phyloP scores from a whole-genome alignment of 2,329 filamentous ascomycete genomes.

The Dothidotthia symphoricarpi region DNA sequence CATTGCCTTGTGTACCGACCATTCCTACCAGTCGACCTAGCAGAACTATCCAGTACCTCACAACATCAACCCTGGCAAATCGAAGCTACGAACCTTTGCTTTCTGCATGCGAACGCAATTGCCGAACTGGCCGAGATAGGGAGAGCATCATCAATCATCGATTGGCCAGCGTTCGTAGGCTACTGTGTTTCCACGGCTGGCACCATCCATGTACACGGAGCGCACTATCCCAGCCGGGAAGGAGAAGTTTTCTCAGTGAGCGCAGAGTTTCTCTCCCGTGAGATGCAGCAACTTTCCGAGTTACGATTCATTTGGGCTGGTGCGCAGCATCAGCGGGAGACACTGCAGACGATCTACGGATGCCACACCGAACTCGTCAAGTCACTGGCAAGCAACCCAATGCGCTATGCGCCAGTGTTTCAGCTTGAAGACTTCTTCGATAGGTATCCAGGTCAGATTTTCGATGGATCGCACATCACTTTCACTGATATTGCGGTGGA shows the following conservation, averaged over 20 bases:
- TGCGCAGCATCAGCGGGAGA: slow-evolving; percentile 76
- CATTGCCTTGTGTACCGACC: slow-evolving; percentile 85
- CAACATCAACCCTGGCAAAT: slow-evolving; percentile 94
- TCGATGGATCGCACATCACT: slow-evolving; percentile 73
- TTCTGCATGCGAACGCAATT: slow-evolving; percentile 82
- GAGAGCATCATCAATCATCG: slow-evolving; percentile 68
- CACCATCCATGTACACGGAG: slow-evolving; percentile 83
- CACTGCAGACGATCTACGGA: slow-evolving; percentile 71
- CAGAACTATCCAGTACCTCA: slow-evolving; percentile 73
- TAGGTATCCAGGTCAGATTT: slow-evolving; percentile 68
- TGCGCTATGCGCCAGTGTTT: slow-evolving; percentile 75
- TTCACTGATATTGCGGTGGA: slow-evolving; percentile 67
- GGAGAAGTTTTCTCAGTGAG: slow-evolving; percentile 63
- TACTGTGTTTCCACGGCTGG: slow-evolving; percentile 85
- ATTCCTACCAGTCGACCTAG: slow-evolving; percentile 79
- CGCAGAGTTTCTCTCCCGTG: slow-evolving; percentile 69
- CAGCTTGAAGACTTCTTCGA: slow-evolving; percentile 88
- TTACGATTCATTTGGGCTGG: slow-evolving; percentile 73
- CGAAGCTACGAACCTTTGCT: slow-evolving; percentile 84
- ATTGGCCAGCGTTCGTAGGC: slow-evolving; percentile 83
- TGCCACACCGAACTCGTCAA: slow-evolving; percentile 81
- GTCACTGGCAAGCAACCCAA: slow-evolving; percentile 63
- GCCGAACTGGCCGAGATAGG: slow-evolving; percentile 78
- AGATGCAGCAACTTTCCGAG: slow-evolving; percentile 77
- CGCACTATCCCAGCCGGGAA: slow-evolving; percentile 68